Evolutionary conservation across 179 eudicot species (phyloP), one percentile per base, ranked within the genome.

Genomic region (Beta corolliflora): DNA sequence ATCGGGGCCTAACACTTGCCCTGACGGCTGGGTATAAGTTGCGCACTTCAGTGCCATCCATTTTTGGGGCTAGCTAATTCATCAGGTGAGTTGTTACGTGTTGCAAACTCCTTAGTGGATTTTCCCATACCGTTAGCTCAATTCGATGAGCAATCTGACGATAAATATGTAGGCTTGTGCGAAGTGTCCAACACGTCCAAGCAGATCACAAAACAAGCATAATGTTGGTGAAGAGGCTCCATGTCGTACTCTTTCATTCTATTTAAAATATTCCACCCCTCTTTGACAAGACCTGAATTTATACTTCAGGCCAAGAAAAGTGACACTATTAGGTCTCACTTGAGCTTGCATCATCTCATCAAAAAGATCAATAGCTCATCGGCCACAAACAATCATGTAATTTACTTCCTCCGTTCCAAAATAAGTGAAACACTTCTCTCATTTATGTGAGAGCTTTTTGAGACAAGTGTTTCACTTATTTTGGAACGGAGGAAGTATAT

Each of bases 131-230:
- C 8, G 88, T 83, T 29, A 89, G 78, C 65, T 86, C 88, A 96
- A 92, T 83, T 89, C 86, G 45, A 89, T 83, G 44, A 90, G 89
- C 97, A 93, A 92, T 53, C 77, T 87, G 52, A 50, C 75, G 61
- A 92, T 87, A 77, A 93, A 90, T 75, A 89, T 83, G 76, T 83
- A 88, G n/a, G 97, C 97, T 79, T 77, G 80, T 3, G 84, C 81
- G 68, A 93, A 80, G 71, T 73, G 80, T 58, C 94, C 97, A 44
- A 92, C 92, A 60, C 93, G 94, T n/a, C 92, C 96, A 74, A 93
- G 91, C 54, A 90, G 80, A 87, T 92, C 96, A 50, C 94, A 16
- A 93, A 84, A 76, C 92, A 89, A 71, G 93, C 97, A 81, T 91
- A 92, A 80, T 93, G 96, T 77, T 90, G 91, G 77, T 91, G 90